Evolutionary conservation across 2,329 filamentous ascomycete species (phyloP).

Genomic region (Bipolaris victoriae): DNA sequence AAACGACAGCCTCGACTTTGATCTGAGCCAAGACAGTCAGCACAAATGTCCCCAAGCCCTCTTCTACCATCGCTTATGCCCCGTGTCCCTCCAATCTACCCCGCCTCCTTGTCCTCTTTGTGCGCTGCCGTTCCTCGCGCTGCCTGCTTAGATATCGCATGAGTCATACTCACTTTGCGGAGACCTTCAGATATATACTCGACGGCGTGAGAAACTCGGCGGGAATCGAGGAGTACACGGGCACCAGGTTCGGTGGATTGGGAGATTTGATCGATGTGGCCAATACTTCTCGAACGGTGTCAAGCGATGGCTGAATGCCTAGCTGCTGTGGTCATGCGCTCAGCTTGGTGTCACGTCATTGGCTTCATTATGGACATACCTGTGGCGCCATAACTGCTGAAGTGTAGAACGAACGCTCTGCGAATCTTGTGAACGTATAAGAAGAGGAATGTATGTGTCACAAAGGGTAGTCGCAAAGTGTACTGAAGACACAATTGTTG

Average conservation of each 20-base stretch:
- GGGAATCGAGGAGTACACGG: slow-evolving; percentile 81
- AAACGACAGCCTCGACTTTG: slow-evolving; percentile 80
- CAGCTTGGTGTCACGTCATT: slow-evolving; percentile 25
- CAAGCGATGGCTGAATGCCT: slow-evolving; percentile 65
- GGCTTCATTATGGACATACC: slow-evolving; percentile 24
- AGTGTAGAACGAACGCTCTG: slow-evolving; percentile 9
- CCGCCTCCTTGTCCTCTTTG: background rate
- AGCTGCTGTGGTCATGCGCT: slow-evolving; percentile 47
- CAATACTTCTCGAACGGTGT: slow-evolving; percentile 64
- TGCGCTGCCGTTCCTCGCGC: background rate
- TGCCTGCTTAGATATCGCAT: slow-evolving; percentile 17
- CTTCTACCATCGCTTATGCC: background rate
- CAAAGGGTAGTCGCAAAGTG: slow-evolving; percentile 13
- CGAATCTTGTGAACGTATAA: background rate
- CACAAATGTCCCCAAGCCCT: background rate
- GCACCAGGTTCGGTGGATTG: slow-evolving; percentile 77
- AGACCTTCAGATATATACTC: slow-evolving; percentile 92
- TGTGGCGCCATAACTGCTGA: slow-evolving; percentile 31
- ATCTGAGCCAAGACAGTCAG: slow-evolving; percentile 43
- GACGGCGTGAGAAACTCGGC: slow-evolving; percentile 94
- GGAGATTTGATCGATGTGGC: slow-evolving; percentile 57
- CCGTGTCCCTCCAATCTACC: background rate
- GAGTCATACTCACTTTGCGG: slow-evolving; percentile 66
- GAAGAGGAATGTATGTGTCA: background rate
- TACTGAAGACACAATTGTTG: slow-evolving; percentile 23